phyloP scores from a whole-genome alignment of 805 yeast species.

The Ogataea minuta region DNA sequence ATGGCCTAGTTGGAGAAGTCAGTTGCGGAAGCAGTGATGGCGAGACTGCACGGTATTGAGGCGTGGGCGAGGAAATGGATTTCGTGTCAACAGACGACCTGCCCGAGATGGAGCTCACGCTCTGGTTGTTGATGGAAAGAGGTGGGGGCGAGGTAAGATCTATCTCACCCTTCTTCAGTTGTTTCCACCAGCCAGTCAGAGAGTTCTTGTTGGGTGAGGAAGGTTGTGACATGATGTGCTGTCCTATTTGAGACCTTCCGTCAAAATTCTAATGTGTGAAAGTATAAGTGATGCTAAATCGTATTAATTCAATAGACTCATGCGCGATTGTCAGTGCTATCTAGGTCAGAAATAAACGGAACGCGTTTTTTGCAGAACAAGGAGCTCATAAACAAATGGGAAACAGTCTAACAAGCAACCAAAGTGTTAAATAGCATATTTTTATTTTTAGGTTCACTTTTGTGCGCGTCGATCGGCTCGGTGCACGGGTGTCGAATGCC shows the following conservation, averaged over 20 bases:
- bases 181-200: constrained; percentile 33
- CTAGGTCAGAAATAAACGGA: background rate
- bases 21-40: constrained; percentile 27
- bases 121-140: constrained; percentile 4
- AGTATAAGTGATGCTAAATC: too few relatives aligned
- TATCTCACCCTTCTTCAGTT: constrained; percentile 22
- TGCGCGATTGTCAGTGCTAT: background rate
- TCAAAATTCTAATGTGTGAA: too few relatives aligned
- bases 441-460: constrained; percentile 3
- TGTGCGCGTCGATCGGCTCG: constrained; percentile 13
- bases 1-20: constrained; percentile 40
- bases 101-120: constrained; percentile 8
- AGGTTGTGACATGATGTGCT: constrained; percentile 22
- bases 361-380: background rate
- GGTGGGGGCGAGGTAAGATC: constrained; percentile 19
- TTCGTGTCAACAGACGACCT: constrained; percentile 7
- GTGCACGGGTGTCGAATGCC: constrained; percentile 5
- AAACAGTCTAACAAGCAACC: constrained; percentile 3
- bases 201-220: constrained; percentile 30
- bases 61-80: constrained; percentile 14
- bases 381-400: background rate
- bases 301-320: background rate
- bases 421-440: constrained; percentile 8
- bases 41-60: constrained; percentile 14
- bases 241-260: background rate